phyloP scores from a whole-genome alignment of 192 early-diverging fungal species.

The Podila clonocystis region DNA sequence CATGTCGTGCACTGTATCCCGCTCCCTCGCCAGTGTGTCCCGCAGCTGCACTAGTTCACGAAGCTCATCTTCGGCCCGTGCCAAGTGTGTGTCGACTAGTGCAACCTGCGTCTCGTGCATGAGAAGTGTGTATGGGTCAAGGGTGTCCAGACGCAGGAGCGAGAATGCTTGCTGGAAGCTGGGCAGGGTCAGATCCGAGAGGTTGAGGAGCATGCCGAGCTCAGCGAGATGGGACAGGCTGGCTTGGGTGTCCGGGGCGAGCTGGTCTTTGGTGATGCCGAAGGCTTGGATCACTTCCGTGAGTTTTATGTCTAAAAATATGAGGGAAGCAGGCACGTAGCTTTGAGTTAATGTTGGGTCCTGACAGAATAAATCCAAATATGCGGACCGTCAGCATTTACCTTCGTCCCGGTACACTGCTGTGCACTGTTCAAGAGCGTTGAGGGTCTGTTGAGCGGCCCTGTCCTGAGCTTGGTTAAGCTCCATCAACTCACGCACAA shows the following conservation, averaged over 20 bases:
- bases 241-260: not conserved
- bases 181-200: slow-evolving; percentile 12
- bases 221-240: slow-evolving; percentile 15
- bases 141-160: slow-evolving; percentile 8
- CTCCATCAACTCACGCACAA: slow-evolving; percentile 9
- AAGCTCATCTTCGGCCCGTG: slow-evolving; percentile 2
- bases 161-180: slow-evolving; percentile 18
- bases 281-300: slow-evolving; percentile 22
- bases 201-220: slow-evolving; percentile 23
- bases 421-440: slow-evolving; percentile 4
- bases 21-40: not conserved
- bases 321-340: too few relatives aligned
- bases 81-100: not conserved
- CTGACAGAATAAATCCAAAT: too few relatives aligned
- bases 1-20: slow-evolving; percentile 25
- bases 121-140: not conserved
- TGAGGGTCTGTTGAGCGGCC: slow-evolving; percentile 6
- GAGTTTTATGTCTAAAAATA: slow-evolving; percentile 20
- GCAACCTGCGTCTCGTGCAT: not conserved
- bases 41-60: slow-evolving; percentile 6
- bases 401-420: slow-evolving; percentile 14
- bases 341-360: not conserved
- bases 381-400: not conserved
- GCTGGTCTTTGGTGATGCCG: slow-evolving; percentile 5
- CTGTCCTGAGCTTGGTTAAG: slow-evolving; percentile 22